Evolutionary conservation across 2,329 filamentous ascomycete genomes (phyloP), one percentile per base, ranked within the genome.

Genomic region (Aspergillus sp.): DNA sequence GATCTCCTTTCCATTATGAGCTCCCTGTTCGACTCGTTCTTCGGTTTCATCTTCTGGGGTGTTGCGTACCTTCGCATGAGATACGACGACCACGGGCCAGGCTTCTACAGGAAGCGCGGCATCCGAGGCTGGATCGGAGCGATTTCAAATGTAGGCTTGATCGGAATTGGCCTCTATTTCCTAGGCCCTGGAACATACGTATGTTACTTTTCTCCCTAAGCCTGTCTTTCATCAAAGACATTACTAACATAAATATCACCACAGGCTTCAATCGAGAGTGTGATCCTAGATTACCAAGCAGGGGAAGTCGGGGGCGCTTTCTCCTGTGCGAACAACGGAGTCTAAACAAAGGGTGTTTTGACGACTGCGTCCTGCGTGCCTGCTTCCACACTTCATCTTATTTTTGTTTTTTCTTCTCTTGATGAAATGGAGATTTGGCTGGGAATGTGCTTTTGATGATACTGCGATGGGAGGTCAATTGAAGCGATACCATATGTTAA

Each of bases 1-100:
- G 91, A 91, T 60, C 79, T 83, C 63, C 74, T 84, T 15, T 77
- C 78, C 4, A 75, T 82, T 52, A 81, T 81, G 79, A 81, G 79
- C 57, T 91, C 91, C 4, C 83, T 96, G 1, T 96, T 96, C 70
- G 91, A 96, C 76, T 93, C 90, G 1, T 79, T 80, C 64, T 80
- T 80, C 68, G 93, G 93, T 23, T 97, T 96, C 80, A 96, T 96
- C 70, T 97, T 96, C 80, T 97, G 77, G 77, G 77, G 77, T 15
- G 72, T 76, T 2, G 77, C 77, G 2, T 80, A 79, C 64, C 62
- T 79, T 39, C 72, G 76, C 35, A 79, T 80, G 76, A 68, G 76
- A n/a, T 54, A 60, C 19, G 74, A 64, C 4, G 76, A 79, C 41
- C 65, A 77, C 55, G 75, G 76, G 1, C 73, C 75, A 0, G 62